Conservation (phyloP, 306 rosid genomes). For the Lotus japonicus region DNA sequence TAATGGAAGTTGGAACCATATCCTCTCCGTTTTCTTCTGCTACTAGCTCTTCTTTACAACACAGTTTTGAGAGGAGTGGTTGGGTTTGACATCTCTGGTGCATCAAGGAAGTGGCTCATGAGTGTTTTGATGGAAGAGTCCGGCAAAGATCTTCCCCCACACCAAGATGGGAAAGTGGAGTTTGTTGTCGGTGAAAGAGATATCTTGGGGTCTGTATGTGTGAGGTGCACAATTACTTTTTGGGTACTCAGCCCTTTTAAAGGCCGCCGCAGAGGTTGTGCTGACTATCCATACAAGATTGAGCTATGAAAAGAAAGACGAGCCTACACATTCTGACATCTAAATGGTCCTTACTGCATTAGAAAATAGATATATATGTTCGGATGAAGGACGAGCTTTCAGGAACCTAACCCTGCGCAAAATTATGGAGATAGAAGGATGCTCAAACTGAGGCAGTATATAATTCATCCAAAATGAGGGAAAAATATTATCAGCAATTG, state of each 20-base stretch:
- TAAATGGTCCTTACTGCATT: neutral
- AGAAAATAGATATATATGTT: constrained; percentile 8
- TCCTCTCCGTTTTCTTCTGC: neutral
- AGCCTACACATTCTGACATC: neutral
- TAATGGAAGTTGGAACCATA: constrained; percentile 11
- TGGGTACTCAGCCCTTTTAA: neutral
- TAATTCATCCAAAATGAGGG: neutral
- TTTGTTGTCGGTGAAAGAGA: neutral
- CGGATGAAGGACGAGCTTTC: constrained; percentile 14
- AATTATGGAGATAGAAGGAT: neutral
- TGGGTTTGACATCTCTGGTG: neutral
- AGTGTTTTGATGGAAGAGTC: neutral
- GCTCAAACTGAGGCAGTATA: neutral
- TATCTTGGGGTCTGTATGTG: neutral
- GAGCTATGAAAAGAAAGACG: neutral
- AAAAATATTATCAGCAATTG: neutral
- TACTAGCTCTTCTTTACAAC: constrained; percentile 2
- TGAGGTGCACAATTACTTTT: neutral
- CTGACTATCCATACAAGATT: neutral
- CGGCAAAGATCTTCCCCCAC: neutral
- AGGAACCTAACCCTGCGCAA: neutral
- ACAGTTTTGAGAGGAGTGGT: constrained; percentile 9
- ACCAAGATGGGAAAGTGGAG: constrained; percentile 6
- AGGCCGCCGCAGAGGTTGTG: neutral
- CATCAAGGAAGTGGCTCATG: neutral